Evolutionary conservation across 2,329 filamentous ascomycete genomes (phyloP), one percentile per base, ranked within the genome.

Genomic region (Basipetospora chlamydospora): DNA sequence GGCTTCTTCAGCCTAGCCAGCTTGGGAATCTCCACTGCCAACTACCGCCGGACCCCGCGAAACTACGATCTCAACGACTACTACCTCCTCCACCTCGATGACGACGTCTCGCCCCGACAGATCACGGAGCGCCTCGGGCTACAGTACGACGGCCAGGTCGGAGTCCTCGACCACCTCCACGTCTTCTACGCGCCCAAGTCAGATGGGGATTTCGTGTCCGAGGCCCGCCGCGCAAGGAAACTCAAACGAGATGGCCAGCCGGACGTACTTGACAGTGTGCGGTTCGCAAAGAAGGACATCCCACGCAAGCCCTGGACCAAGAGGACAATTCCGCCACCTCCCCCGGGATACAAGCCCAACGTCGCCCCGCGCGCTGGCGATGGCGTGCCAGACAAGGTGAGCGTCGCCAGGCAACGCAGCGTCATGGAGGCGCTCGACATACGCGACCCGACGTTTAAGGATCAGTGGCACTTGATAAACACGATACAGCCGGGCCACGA

Each of bases 401-500:
- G 73, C 3, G 60, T 79, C 17, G 55, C 67, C 41, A 61, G 67
- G 42, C 77, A 80, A 46, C 56, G 68, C 33, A 57, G 67, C 5
- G 61, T 92, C 32, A 77, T 77, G 45, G 57, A 66, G 35, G 61
- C 66, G 2, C 65, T 98, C n/a, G 64, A 66, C 11, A 96, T 98
- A 44, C 57, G 64, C 22, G 90, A 98, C 50, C 90, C 90, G 13
- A 93, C 93, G 36, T 98, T 96, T 58, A 66, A 71, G 28, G 80
- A 92, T 39, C 90, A 98, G 58, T 98, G 90, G 90, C 90, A 98
- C 66, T 63, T 98, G 32, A 78, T 81, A 62, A 98, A 98, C 53
- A 67, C 80, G 0, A 54, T 80, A 5, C 76, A 93, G 47, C 53
- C 75, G 1, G 88, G 87, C 5, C 83, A 96, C 57, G 90, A 98